Evolutionary conservation across 1,139 yeast genomes (phyloP), one percentile per base, ranked within the genome.

Genomic region (Hemisphaericaspora subhashii): DNA sequence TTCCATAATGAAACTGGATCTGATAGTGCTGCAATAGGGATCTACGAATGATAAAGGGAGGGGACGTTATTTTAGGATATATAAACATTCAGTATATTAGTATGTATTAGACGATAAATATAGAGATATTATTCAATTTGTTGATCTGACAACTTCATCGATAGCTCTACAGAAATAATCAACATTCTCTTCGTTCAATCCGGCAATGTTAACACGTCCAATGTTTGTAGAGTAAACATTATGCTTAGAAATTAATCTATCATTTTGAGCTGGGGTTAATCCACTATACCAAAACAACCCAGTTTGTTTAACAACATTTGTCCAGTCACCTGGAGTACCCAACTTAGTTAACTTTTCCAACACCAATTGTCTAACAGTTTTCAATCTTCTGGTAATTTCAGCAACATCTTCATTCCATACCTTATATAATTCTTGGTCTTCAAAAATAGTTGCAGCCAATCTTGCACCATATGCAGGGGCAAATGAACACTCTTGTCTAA

Each of bases 391-490:
- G 17, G 66, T 55, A 17, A 68, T 55, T 5, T 45, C 52, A 11
- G 36, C 23, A 17, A 71, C 69, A 41, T 70, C 72, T 31, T 56
- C 40, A 35, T 57, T 58, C 77, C 77, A 71, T 35, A 55, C 47
- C 18, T 49, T 29, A 26, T 52, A 46, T 42, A 63, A 57, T 27
- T 60, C 55, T 5, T 48, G 54, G 27, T 60, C 51, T 25, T 51
- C 46, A 42, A 59, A 50, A 17, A 66, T 55, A 26, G 50, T 57
- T 15, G 62, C 36, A 5, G 73, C 72, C 13, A 71, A 53, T 43
- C 74, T 54, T 23, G 76, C 74, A 12, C 76, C 76, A 47, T 58
- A 70, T 11, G 75, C 73, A 14, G 77, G 76, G 9, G 70, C 75
- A 55, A 70, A 70, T 16, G 76, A 70, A 44, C 70, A 62, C 48